Evolutionary conservation across 192 early-diverging fungal species (phyloP).

Genomic region (Rhizophlyctis rosea): DNA sequence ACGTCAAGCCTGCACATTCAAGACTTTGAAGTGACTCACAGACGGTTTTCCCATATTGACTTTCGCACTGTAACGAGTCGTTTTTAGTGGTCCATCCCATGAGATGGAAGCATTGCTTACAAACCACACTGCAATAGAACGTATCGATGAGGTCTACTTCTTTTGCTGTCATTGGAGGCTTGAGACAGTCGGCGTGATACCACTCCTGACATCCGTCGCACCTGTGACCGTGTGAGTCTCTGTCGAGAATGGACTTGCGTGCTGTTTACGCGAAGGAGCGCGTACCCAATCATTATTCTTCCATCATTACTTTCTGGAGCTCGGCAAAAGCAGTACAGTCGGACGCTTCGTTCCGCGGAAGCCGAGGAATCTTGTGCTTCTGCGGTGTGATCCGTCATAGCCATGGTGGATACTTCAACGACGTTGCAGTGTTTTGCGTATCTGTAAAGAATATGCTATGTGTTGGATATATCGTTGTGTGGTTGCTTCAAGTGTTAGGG

Average conservation of each 20-base stretch:
- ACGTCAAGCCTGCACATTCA: conserved; percentile 9
- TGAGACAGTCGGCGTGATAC: conserved; percentile 29
- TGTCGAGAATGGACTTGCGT: background rate
- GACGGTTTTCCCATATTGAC: conserved; percentile 32
- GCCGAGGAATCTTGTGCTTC: too few species aligned
- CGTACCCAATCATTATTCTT: conserved; percentile 27
- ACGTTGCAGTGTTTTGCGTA: too few species aligned
- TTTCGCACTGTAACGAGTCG: conserved; percentile 25
- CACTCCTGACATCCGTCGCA: conserved; percentile 29
- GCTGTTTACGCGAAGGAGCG: background rate
- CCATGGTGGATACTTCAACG: too few species aligned
- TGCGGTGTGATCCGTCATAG: too few species aligned
- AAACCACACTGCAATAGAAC: conserved; percentile 42
- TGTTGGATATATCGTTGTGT: too few species aligned
- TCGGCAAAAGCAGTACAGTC: too few species aligned
- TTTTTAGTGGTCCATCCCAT: conserved; percentile 2
- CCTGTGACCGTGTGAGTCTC: conserved; percentile 1
- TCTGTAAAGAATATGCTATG: too few species aligned
- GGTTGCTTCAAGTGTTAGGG: too few species aligned
- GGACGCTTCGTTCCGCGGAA: too few species aligned
- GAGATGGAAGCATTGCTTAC: background rate
- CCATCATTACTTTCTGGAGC: too few species aligned
- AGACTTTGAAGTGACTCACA: conserved; percentile 21
- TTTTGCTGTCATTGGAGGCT: conserved; percentile 20
- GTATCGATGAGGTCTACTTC: conserved; percentile 22